Evolutionary conservation across 2,329 filamentous ascomycete genomes (phyloP), one percentile per base, ranked within the genome.

Genomic region (Periconia sp.): DNA sequence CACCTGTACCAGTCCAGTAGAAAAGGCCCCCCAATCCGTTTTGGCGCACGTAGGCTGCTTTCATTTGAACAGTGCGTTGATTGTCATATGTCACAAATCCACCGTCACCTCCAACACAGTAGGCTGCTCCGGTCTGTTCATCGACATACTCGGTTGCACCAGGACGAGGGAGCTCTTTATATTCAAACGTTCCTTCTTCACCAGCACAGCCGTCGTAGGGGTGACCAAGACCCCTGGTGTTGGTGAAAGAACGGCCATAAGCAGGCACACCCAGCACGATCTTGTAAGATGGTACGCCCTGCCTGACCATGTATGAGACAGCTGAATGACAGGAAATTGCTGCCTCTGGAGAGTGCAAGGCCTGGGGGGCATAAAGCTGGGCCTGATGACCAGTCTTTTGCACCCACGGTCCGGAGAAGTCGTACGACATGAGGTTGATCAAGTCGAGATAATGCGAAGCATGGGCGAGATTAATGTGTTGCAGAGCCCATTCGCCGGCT

Each of bases 71-170:
- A 2, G 89, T 92, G 42, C 87, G 83, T 3, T 87, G 85, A 59
- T 88, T 92, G 71, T 94, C 90, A 69, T 93, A 94, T 1, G 84
- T 88, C 41, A 93, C 84, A 60, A 92, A 92, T 0, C 89, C 90
- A 2, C 88, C 88, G 63, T 91, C 89, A 1, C 82, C 85, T 6
- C 89, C 88, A 31, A 85, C 76, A 62, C 89, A 93, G 63, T 84
- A 88, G 6, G 90, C 89, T 17, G 89, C 88, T 13, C 86, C 85
- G 27, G 83, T 76, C 17, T 83, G 77, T 61, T 83, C 83, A 72
- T 94, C 89, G 17, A 90, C 79, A 43, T 82, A 76, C 69, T 93
- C 90, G 63, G 83, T 81, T 20, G 87, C 80, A 1, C 77, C 80
- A 0, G 79, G 77, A 10, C 79, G 73, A 2, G 90, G 90, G 8